Conservation (phyloP, 1,139 yeast genomes). For the Geotrichum histeridarum region DNA sequence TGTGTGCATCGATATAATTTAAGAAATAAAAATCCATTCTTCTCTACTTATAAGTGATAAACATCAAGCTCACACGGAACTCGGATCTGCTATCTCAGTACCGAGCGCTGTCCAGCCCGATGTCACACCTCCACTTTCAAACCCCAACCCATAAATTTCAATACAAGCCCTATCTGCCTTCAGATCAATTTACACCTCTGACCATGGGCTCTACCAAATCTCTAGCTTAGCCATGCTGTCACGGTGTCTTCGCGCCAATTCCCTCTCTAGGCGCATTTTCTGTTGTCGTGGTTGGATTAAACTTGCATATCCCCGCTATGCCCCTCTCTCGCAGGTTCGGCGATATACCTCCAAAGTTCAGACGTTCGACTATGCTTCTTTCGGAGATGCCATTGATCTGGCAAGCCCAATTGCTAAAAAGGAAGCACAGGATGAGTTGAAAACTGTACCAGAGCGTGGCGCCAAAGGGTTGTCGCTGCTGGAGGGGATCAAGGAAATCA, state of each 20-base stretch:
- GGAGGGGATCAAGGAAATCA: slow-evolving; percentile 35
- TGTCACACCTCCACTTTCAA: too few relatives aligned
- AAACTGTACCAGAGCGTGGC: slow-evolving; percentile 8
- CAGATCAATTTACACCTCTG: neutral
- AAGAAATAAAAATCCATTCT: too few relatives aligned
- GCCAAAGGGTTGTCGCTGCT: slow-evolving; percentile 23
- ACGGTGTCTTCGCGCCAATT: neutral
- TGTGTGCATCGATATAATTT: too few relatives aligned
- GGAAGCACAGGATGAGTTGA: neutral
- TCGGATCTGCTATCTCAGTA: too few relatives aligned
- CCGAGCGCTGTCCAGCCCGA: too few relatives aligned
- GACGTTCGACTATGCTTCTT: slow-evolving; percentile 3
- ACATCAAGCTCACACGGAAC: too few relatives aligned
- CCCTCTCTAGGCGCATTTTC: neutral
- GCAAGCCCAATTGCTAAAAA: neutral
- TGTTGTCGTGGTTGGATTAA: neutral
- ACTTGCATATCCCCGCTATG: neutral
- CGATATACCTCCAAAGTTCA: neutral
- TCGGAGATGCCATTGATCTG: neutral
- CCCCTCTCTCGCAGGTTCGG: neutral
- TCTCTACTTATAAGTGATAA: too few relatives aligned
- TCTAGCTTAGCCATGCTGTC: neutral
- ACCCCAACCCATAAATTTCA: neutral
- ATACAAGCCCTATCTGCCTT: neutral
- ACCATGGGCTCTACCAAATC: neutral